Conservation (phyloP, 768 basidiomycete species). For the Guyanaporus albipodus region DNA sequence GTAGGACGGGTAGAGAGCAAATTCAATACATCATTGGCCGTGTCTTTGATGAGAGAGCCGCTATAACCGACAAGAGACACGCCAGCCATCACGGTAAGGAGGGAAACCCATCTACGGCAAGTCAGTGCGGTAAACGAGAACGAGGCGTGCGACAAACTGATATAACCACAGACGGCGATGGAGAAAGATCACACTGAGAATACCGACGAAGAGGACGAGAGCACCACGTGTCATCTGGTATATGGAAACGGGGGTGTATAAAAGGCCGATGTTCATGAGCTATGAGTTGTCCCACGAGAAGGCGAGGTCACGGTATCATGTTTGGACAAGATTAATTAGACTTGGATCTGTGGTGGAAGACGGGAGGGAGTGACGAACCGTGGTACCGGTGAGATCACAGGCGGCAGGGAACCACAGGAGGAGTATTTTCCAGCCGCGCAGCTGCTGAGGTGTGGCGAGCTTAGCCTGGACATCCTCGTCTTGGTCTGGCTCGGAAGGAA, state of each 20-base stretch:
- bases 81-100: conserved; percentile 83
- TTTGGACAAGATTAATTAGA: conserved; percentile 5
- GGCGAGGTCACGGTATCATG: conserved; percentile 17
- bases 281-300: conserved; percentile 23
- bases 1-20: conserved; percentile 13
- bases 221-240: conserved; percentile 97
- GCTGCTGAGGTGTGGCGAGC: conserved; percentile 32
- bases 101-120: conserved; percentile 73
- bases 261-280: conserved; percentile 93
- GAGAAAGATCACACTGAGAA: conserved; percentile 89
- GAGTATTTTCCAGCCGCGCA: conserved; percentile 66
- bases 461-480: conserved; percentile 38
- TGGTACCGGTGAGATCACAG: conserved; percentile 90
- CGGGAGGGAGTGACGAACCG: conserved; percentile 47
- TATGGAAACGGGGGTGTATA: conserved; percentile 95
- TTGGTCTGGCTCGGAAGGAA: conserved; percentile 48
- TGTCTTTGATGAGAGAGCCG: conserved; percentile 82
- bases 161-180: conserved; percentile 80
- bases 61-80: conserved; percentile 84
- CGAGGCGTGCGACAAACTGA: conserved; percentile 50
- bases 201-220: conserved; percentile 89
- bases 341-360: conserved; percentile 6
- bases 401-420: conserved; percentile 85
- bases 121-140: conserved; percentile 2
- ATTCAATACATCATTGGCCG: conserved; percentile 45